Evolutionary conservation across 805 yeast species (phyloP), one percentile per base, ranked within the genome.

Genomic region (Candida sonorensis): DNA sequence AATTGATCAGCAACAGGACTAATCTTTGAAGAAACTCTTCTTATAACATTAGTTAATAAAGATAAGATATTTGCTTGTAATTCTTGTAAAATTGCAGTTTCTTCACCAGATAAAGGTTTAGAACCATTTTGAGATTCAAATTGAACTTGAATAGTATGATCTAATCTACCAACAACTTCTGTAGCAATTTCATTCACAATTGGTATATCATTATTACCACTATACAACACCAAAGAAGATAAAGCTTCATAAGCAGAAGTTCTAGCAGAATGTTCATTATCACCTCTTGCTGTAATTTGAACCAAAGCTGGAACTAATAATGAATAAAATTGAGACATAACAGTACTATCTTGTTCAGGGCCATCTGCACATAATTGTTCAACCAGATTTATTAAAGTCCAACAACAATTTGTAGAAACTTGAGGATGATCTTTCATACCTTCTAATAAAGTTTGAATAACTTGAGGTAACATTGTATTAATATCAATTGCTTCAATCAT

Each of bases 211-310:
- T 75, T 83, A 27, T 67, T 68, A 5, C 94, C 76, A 50, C 90
- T 70, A 57, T 72, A 81, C 29, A 77, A 69, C 16, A 90, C 95
- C 51, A 88, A 64, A 0, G 90, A 69, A 2, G 95, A 78, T 44
- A 92, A 64, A 0, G 97, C 94, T 60, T 94, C 96, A 56, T 86
- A 92, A 2, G 97, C 94, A n/a, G 97, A 86, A 2, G 97, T 90
- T 53, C 97, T 73, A 5, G 94, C 75, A 38, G 85, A 78, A 52
- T 75, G 71, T 54, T 90, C 97, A 50, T 92, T 92, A 51, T 86
- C 95, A 12, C 63, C 48, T 50, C 81, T 76, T 26, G 72, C 75
- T 16, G 92, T 76, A 23, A 87, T 74, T 46, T 72, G 69, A 25
- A 87, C 50, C 46, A 90, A 67, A 2, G 77, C 72, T 24, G 86